These are phyloP conservation scores for Kwoniella heveanensis DNA, from an alignment of 768 basidiomycete species.

Conservation along the genomic window DNA sequence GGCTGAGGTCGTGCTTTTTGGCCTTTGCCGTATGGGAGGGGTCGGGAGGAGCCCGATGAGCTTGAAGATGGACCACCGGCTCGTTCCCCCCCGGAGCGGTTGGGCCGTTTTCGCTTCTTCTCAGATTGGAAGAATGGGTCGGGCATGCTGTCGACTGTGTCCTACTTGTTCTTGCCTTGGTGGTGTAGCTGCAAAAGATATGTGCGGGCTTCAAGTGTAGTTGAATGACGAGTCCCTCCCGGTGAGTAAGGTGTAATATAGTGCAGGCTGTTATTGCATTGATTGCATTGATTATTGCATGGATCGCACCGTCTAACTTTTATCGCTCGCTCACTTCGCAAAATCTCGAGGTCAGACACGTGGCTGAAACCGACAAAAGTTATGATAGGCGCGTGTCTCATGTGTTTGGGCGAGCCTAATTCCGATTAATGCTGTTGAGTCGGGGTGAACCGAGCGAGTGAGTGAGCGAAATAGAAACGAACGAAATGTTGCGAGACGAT, in stretches of 20 bases:
- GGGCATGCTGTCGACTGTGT: constrained; percentile 66
- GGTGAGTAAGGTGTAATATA: too few relatives aligned
- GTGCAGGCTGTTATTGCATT: too few relatives aligned
- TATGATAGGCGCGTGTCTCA: not conserved
- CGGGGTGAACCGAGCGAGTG: not conserved
- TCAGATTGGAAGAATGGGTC: constrained; percentile 74
- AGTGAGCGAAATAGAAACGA: too few relatives aligned
- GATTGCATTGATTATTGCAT: not conserved
- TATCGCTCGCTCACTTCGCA: not conserved
- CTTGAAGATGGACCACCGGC: constrained; percentile 41
- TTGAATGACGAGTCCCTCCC: too few relatives aligned
- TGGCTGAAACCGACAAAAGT: not conserved
- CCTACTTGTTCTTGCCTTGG: too few relatives aligned
- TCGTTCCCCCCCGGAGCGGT: constrained; percentile 64
- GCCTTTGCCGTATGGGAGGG: constrained; percentile 50
- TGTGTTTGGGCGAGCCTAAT: not conserved
- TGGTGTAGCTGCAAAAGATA: too few relatives aligned
- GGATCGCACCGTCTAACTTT: not conserved
- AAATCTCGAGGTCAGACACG: not conserved
- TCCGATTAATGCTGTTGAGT: not conserved
- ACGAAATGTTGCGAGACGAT: not conserved
- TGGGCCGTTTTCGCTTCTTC: constrained; percentile 56
- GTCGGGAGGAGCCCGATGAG: constrained; percentile 50
- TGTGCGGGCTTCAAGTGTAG: too few relatives aligned
- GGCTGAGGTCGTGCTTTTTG: constrained; percentile 20